Conservation (phyloP, 2,329 filamentous ascomycete species). For the Fusarium verrucosum region DNA sequence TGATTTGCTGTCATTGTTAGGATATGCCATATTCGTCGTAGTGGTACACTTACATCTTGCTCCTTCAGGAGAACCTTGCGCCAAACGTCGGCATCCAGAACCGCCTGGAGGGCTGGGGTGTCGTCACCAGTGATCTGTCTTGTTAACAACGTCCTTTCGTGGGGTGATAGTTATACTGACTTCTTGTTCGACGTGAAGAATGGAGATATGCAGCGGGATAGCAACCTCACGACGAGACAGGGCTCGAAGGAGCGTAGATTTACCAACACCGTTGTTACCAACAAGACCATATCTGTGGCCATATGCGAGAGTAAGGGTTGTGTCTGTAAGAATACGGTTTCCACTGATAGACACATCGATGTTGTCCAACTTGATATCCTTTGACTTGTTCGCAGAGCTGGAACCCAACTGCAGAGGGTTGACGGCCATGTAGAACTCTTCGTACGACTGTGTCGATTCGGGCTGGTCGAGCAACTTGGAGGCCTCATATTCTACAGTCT, state of each 20-base stretch:
- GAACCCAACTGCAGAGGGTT: conserved; percentile 91
- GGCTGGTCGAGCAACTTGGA: conserved; percentile 87
- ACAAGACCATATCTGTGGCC: conserved; percentile 96
- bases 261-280: conserved; percentile 99
- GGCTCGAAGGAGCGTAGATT: conserved; percentile 92
- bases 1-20: conserved; percentile 71
- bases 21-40: neutral
- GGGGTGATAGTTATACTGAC: conserved; percentile 55
- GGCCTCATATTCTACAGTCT: conserved; percentile 97
- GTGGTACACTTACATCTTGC: conserved; percentile 71
- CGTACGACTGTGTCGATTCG: conserved; percentile 88
- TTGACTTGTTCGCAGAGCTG: conserved; percentile 83
- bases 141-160: conserved; percentile 16
- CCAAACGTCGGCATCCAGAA: conserved; percentile 98
- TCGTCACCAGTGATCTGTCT: conserved; percentile 89
- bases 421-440: conserved; percentile 99
- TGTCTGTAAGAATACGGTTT: conserved; percentile 88
- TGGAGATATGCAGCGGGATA: conserved; percentile 97
- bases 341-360: conserved; percentile 95
- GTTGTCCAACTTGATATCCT: conserved; percentile 97
- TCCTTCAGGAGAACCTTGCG: conserved; percentile 92
- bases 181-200: conserved; percentile 98
- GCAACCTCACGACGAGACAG: conserved; percentile 92
- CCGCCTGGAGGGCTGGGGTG: conserved; percentile 91
- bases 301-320: conserved; percentile 88